Base-by-base conservation (phyloP, 2,329 filamentous ascomycete species). In the Fusarium staphyleae region DNA sequence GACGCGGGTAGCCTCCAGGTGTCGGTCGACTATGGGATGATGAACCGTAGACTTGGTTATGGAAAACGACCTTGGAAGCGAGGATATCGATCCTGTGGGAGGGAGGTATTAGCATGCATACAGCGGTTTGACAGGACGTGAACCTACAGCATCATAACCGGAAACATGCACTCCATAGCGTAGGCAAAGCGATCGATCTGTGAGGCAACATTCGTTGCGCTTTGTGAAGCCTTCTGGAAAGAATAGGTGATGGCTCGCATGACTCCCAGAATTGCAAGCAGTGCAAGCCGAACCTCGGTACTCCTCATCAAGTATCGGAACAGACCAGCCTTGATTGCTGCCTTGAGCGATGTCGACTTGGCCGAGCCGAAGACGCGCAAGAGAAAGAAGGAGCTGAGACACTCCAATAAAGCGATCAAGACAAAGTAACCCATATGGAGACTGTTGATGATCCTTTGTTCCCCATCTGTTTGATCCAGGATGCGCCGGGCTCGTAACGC, bases 401-500 rank as follows among this genome's bases (percentile, higher is more conserved):
- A 74, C 53, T 78, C 76, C 11, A 77, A 45, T 0, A 74, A n/a
- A 7, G 76, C 76, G 34, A 78, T 75, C 16, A 70, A 60, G 9
- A 71, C 63, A 35, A 78, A 78, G 62, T 77, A 78, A 13, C 69
- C 74, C 52, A 77, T 70, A 48, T 78, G 76, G 0, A 78, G 64
- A 35, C 64, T 66, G 55, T 74, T 73, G 51, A 77, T 71, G 4
- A 68, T 59, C 10, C 14, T 45, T 22, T 75, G 74, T 1, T 69
- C 55, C 2, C 46, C 51, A 2, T 59, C 43, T 8, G 60, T 55
- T 2, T 52, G 62, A 6, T 60, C 53, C 2, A 73, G 13, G 8
- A 77, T 70, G 30, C 66, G 67, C 6, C 57, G 61, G 3, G 69
- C 63, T 19, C 76, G 64, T 1, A 66, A 61, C 4, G 67, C 60